phyloP scores from a whole-genome alignment of 768 basidiomycete genomes.

The Pulveroboletus ravenelii region DNA sequence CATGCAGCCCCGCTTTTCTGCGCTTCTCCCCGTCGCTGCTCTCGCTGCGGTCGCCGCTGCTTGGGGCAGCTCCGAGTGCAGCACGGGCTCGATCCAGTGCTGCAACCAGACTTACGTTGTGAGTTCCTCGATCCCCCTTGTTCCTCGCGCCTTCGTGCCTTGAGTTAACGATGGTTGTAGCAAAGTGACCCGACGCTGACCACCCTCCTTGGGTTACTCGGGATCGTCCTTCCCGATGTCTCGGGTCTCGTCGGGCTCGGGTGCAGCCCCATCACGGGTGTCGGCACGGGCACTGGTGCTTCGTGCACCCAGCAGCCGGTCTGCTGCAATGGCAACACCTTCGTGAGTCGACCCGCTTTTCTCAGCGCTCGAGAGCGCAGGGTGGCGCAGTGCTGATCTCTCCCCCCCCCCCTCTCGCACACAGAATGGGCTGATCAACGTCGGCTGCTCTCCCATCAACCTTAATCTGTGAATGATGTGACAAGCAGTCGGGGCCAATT shows the following conservation, averaged over 20 bases:
- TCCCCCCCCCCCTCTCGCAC: too few relatives aligned
- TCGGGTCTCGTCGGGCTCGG: background rate
- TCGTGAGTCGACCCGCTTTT: background rate
- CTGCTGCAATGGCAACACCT: constrained; percentile 11
- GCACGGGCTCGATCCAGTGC: background rate
- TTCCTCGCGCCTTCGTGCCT: too few relatives aligned
- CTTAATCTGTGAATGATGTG: constrained; percentile 1
- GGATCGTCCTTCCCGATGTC: background rate
- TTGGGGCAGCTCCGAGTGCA: too few relatives aligned
- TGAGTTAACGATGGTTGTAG: background rate
- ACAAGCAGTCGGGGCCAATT: too few relatives aligned
- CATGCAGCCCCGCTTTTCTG: constrained; percentile 8
- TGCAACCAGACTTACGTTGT: constrained; percentile 2
- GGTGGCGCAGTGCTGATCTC: background rate
- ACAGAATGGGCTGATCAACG: constrained; percentile 7
- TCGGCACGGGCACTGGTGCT: background rate
- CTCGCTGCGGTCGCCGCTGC: constrained; percentile 1
- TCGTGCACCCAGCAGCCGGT: constrained; percentile 6
- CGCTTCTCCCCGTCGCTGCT: constrained; percentile 10
- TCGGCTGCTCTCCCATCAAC: constrained; percentile 12
- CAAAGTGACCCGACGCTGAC: background rate
- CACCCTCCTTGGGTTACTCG: background rate
- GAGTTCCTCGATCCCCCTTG: background rate
- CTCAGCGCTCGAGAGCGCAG: background rate
- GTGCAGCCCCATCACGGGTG: background rate